phyloP scores from a whole-genome alignment of 2,329 filamentous ascomycete species.

The Fusarium clavum region DNA sequence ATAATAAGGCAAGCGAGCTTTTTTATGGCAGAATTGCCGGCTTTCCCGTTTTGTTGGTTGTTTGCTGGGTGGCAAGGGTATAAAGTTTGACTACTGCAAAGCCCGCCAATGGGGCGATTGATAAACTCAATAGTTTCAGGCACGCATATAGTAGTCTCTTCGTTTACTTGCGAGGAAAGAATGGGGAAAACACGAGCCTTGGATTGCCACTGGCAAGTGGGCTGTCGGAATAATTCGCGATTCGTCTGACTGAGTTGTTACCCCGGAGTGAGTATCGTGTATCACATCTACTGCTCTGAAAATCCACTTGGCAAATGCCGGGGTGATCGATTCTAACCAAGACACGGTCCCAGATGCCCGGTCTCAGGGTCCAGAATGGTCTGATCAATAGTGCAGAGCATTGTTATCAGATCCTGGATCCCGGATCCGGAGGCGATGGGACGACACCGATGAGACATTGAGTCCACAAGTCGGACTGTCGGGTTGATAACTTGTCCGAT shows the following conservation, averaged over 20 bases:
- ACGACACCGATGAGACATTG: background rate
- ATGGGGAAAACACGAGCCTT: background rate
- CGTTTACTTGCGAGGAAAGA: background rate
- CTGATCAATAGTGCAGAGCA: background rate
- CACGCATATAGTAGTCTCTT: background rate
- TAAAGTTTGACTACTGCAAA: background rate
- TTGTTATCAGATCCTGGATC: background rate
- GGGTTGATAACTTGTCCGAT: background rate
- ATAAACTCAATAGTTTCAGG: background rate
- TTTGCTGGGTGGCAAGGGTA: background rate
- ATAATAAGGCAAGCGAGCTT: background rate
- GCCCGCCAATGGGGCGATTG: background rate
- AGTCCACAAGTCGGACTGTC: background rate
- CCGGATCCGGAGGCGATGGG: background rate
- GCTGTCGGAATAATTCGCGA: background rate
- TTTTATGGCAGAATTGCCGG: no score
- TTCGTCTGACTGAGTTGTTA: background rate
- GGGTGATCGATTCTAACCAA: background rate
- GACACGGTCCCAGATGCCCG: background rate
- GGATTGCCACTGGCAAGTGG: background rate
- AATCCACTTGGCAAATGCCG: no score
- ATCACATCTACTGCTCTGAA: background rate
- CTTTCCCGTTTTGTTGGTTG: background rate
- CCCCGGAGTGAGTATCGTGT: background rate
- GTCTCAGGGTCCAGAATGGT: background rate